These are phyloP conservation scores for Yamadazyma scolyti DNA, from an alignment of 805 yeast species.

Conservation along the genomic window DNA sequence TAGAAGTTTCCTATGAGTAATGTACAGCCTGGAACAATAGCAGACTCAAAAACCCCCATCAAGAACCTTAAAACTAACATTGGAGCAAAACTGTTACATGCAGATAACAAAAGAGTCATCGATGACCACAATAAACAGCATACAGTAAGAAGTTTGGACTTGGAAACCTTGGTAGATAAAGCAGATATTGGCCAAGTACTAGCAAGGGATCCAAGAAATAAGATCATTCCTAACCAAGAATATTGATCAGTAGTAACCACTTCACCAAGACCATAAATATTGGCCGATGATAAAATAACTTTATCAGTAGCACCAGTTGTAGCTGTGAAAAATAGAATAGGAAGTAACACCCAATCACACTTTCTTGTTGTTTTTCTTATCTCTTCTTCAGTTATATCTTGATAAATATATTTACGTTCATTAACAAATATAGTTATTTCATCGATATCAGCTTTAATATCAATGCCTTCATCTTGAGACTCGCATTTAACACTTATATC, in stretches of 20 bases:
- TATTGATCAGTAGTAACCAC: conserved; percentile 13
- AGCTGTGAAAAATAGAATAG: conserved; percentile 13
- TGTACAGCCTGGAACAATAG: conserved; percentile 16
- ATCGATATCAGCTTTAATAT: too few species aligned
- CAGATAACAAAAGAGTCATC: conserved; percentile 12
- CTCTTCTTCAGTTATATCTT: conserved; percentile 13
- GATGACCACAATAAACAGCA: conserved; percentile 16
- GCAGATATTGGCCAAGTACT: conserved; percentile 17
- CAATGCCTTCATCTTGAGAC: too few species aligned
- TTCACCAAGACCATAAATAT: conserved; percentile 15
- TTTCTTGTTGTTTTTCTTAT: conserved; percentile 10
- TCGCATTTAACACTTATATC: too few species aligned
- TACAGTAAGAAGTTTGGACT: conserved; percentile 19
- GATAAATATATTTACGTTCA: conserved; percentile 9
- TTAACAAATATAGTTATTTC: conserved; percentile 12
- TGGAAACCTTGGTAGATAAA: conserved; percentile 15
- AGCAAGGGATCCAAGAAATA: conserved; percentile 15
- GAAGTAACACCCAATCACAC: conserved; percentile 13
- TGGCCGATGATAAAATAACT: conserved; percentile 15
- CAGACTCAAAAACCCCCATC: conserved; percentile 27
- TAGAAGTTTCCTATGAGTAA: conserved; percentile 14
- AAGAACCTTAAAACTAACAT: conserved; percentile 15
- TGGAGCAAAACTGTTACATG: conserved; percentile 12
- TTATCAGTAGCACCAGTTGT: conserved; percentile 19
- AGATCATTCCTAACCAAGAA: conserved; percentile 16